phyloP scores from a whole-genome alignment of 768 basidiomycete species.

The Hemileccinum impolitum region DNA sequence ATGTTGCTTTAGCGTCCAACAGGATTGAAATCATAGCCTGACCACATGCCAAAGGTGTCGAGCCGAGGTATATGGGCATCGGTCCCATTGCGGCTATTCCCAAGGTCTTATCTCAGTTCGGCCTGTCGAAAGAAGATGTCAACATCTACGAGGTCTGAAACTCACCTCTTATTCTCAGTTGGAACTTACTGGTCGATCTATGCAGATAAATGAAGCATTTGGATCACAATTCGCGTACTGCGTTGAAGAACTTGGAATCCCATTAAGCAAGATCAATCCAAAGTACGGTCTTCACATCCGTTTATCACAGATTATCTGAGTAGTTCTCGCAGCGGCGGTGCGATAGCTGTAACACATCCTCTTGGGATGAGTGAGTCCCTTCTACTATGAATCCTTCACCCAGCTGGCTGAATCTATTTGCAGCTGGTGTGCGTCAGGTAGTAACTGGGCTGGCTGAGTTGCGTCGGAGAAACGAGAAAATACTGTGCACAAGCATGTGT shows the following conservation, averaged over 20 bases:
- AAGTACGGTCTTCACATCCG: conserved; percentile 47
- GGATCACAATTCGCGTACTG: conserved; percentile 94
- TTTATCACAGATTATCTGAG: neutral
- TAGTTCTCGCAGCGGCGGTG: conserved; percentile 60
- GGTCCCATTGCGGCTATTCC: conserved; percentile 71
- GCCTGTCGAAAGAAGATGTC: conserved; percentile 67
- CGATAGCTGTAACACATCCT: conserved; percentile 81
- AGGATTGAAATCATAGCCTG: conserved; percentile 1
- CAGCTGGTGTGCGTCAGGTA: conserved; percentile 83
- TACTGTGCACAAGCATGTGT: conserved; percentile 82
- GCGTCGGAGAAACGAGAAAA: conserved; percentile 57
- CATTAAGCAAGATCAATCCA: conserved; percentile 81
- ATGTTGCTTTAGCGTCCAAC: conserved; percentile 17
- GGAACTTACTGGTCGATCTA: neutral
- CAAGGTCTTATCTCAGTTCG: conserved; percentile 57
- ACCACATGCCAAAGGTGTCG: conserved; percentile 48
- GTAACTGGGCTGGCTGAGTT: conserved; percentile 86
- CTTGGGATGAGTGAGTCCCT: conserved; percentile 72
- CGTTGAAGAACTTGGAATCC: conserved; percentile 73
- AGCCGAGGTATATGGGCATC: conserved; percentile 78
- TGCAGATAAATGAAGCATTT: conserved; percentile 85
- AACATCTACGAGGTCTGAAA: conserved; percentile 67
- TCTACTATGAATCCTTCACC: neutral
- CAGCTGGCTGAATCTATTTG: conserved; percentile 14
- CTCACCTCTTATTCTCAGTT: neutral